Base-by-base conservation (phyloP, 805 yeast species). In the Middelhovenomyces tepae region DNA sequence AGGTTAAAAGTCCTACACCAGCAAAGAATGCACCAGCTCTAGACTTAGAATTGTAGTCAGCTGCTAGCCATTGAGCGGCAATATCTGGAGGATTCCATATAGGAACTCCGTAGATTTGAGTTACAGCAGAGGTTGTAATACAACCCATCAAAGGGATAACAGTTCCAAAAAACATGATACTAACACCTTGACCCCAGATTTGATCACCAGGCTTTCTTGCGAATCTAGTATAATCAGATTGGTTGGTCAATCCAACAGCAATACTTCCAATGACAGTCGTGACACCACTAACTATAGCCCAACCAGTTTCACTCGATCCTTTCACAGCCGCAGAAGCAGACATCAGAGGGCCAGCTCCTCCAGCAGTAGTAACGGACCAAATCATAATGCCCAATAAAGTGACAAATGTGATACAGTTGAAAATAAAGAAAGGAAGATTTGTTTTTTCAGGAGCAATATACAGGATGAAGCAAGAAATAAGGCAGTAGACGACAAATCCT, bases 51-150 rank as follows among this genome's bases (percentile, higher is more conserved):
- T 53, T 46, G 16, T 58, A 55, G 2, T 53, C 36, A 36, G 68
- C 27, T 71, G 71, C 67, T 40, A 51, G 48, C 56, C n/a, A n/a
- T 33, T 49, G 44, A 7, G 42, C 37, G 35, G 59, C 53, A 29
- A 65, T 53, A 28, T 56, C 55, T 34, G 60, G 60, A 3, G 75
- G 76, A 40, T 60, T 59, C 76, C 76, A 70, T n/a, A n/a, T n/a
- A 26, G 64, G 43, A n/a, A n/a, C n/a, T n/a, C n/a, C n/a, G n/a
- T n/a, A n/a, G 31, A 55, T 51, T 22, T 53, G 54, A 17, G 66
- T 68, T 17, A 65, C 53, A 3, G 71, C 66, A 21, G 67, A 64
- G 4, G 73, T 65, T 7, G 64, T 57, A 25, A 69, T 37, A 17
- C 66, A 43, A 7, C 73, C 73, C 47, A 68, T 57, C 16, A 68